Conservation (phyloP, 2,329 filamentous ascomycete species). For the Penicillium palitans region DNA sequence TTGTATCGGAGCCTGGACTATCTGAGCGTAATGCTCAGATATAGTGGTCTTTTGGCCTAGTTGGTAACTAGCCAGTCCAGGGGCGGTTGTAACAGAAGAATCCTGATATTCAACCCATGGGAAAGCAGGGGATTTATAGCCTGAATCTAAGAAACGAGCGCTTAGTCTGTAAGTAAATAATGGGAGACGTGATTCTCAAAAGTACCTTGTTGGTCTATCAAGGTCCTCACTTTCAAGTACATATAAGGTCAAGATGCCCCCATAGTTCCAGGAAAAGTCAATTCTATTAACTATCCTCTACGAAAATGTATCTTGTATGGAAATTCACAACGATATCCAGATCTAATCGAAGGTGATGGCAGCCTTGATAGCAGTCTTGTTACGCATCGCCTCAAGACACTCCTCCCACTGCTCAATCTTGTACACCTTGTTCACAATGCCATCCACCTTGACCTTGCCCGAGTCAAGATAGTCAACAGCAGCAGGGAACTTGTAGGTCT, state of each 20-base stretch:
- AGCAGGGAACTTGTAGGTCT: constrained; percentile 69
- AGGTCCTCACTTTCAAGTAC: constrained; percentile 18
- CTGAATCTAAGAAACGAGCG: too few relatives aligned
- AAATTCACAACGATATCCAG: neutral
- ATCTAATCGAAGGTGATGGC: constrained; percentile 67
- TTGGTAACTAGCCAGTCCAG: too few relatives aligned
- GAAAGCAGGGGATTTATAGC: too few relatives aligned
- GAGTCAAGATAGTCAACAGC: constrained; percentile 55
- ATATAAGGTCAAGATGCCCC: neutral
- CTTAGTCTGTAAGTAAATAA: too few relatives aligned
- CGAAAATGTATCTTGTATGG: neutral
- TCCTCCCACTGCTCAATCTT: constrained; percentile 71
- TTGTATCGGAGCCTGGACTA: too few relatives aligned
- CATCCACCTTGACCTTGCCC: constrained; percentile 52
- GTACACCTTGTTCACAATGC: constrained; percentile 73
- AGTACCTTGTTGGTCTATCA: constrained; percentile 11
- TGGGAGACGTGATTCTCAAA: neutral
- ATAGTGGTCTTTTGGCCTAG: too few relatives aligned
- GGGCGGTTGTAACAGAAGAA: too few relatives aligned
- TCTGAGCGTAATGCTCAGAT: too few relatives aligned
- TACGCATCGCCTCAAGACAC: constrained; percentile 68
- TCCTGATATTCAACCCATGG: too few relatives aligned
- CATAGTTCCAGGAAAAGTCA: neutral
- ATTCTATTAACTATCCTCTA: constrained; percentile 6
- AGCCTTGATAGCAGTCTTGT: constrained; percentile 73